These are phyloP conservation scores for Trypanosoma platydactyli DNA, from an alignment of 208 protist genomes.

Conservation along the genomic window DNA sequence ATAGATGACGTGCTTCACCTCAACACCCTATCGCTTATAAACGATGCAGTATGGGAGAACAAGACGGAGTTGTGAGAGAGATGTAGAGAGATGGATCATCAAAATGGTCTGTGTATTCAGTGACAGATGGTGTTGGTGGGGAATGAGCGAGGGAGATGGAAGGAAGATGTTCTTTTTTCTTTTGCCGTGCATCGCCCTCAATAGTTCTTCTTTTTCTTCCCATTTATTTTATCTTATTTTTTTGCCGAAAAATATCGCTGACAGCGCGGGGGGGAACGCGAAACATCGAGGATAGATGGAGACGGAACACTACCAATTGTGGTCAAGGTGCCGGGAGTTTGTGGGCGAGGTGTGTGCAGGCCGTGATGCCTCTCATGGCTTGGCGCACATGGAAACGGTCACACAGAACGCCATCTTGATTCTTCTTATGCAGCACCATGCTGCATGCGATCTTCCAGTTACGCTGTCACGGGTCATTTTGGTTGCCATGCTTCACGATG, in stretches of 20 bases:
- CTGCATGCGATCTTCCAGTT: neutral
- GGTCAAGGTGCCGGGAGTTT: constrained; percentile 64
- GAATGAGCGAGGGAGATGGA: no score
- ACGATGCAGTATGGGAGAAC: constrained; percentile 20
- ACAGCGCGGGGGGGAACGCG: neutral
- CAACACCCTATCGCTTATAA: constrained; percentile 62
- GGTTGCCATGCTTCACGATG: constrained; percentile 86
- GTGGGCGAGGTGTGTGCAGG: constrained; percentile 52
- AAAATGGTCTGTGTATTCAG: no score
- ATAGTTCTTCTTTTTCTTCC: constrained; percentile 17
- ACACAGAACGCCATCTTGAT: constrained; percentile 68
- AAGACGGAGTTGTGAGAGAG: neutral
- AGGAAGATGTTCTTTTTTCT: neutral
- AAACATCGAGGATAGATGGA: constrained; percentile 37
- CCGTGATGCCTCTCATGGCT: constrained; percentile 72
- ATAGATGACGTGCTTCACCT: constrained; percentile 43
- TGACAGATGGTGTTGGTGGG: no score
- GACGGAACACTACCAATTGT: constrained; percentile 48
- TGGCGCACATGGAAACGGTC: constrained; percentile 78
- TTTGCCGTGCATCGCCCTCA: constrained; percentile 3
- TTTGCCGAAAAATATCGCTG: neutral
- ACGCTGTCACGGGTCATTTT: constrained; percentile 50
- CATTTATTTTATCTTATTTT: constrained; percentile 9
- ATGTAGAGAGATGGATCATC: neutral
- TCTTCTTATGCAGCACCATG: constrained; percentile 48